Evolutionary conservation across 1,139 yeast species (phyloP), one percentile per base, ranked within the genome.

Genomic region (Geotrichum klebahnii): DNA sequence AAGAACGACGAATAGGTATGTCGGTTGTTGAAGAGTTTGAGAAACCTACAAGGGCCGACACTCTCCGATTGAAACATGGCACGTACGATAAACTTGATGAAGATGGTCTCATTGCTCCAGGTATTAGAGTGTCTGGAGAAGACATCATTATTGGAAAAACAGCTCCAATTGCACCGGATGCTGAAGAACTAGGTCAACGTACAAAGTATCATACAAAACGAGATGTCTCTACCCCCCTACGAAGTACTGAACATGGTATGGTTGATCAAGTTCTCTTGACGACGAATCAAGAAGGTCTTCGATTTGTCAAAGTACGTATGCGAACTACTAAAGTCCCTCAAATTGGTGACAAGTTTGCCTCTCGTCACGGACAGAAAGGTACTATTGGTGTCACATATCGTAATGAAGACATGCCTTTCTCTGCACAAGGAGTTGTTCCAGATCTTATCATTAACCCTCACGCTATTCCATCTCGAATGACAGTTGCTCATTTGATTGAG

Each of bases 381-480:
- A 94, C 98, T 24, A 90, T 94, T 70, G 99, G 99, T 81, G 95
- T 92, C 55, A 92, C 98, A 0, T 94, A 92, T 67, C 81, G 97
- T 67, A 94, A 92, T 68, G 99, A 92, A 71, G 99, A 92, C 69
- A 92, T 92, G 97, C 99, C 98, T 29, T 92, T 94, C 68, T 83
- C 95, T n/a, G 77, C 87, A 2, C 94, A 92, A 70, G 99, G 99
- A 67, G 72, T 90, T 66, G 97, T 90, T 32, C 99, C 99, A 3
- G 99, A 92, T 73, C 78, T 92, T 67, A 87, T 92, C 63, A 92
- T 92, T 68, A 92, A 92, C 69, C 99, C 99, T 0, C 99, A 92
- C 72, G 98, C 98, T 66, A 92, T 92, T 79, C 99, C 99, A 61
- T 92, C 98, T 53, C 97, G 99, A 79, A 92, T 92, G 99, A 92